Percentiles rank a stretch among this genome's conserved stretches.
phyloP scores from a whole-genome alignment of 2,329 filamentous ascomycete genomes.

The Fulvia fulva region DNA sequence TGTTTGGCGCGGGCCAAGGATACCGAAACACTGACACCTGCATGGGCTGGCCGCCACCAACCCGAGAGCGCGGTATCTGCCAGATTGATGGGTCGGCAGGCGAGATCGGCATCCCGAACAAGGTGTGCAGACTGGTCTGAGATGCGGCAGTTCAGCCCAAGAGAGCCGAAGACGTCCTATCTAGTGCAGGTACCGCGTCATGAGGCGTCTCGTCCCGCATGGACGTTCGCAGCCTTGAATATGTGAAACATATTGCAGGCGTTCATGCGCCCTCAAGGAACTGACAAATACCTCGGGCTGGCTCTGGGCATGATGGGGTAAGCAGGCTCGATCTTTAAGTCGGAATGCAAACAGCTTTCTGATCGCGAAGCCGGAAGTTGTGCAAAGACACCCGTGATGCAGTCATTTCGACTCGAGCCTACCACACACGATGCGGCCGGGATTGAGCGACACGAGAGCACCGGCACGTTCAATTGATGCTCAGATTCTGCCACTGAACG shows the following conservation, averaged over 20 bases:
- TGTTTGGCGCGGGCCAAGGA: background rate
- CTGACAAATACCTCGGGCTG: background rate
- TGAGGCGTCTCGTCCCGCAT: background rate
- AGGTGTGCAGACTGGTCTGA: background rate
- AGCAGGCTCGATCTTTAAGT: background rate
- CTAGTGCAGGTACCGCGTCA: background rate
- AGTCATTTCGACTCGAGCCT: background rate
- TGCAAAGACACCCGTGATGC: background rate
- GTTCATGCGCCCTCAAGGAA: background rate
- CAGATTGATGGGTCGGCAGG: background rate
- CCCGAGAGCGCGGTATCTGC: background rate
- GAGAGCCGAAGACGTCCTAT: background rate
- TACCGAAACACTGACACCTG: constrained; percentile 2
- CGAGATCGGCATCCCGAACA: background rate
- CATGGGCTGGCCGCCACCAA: background rate
- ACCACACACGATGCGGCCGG: background rate
- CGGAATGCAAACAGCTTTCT: background rate
- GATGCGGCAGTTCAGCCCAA: background rate
- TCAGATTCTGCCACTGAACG: background rate
- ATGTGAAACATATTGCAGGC: background rate
- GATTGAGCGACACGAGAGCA: no score
- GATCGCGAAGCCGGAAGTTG: background rate
- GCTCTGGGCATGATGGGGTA: background rate
- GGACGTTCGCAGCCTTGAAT: background rate
- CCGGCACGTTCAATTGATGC: background rate